Percentiles rank a stretch among this genome's conserved stretches.
These are phyloP conservation scores for Xylariaceae sp. DNA, from an alignment of 2,329 filamentous ascomycete genomes.

Conservation along the genomic window DNA sequence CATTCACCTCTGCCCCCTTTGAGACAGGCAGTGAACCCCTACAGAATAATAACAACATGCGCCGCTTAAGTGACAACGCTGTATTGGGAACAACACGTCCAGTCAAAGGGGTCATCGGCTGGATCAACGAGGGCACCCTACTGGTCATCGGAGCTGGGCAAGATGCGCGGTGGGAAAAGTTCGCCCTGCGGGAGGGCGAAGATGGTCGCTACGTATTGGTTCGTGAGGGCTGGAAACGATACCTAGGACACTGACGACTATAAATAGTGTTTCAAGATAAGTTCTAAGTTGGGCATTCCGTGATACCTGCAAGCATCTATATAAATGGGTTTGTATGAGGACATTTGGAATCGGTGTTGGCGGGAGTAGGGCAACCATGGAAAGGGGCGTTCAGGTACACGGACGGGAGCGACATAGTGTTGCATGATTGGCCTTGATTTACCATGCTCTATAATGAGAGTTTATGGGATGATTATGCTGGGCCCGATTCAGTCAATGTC, in stretches of 20 bases:
- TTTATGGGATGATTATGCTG: conserved; percentile 4
- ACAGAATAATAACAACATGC: conserved; percentile 38
- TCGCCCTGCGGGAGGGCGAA: conserved; percentile 63
- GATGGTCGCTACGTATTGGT: conserved; percentile 64
- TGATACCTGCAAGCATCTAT: conserved; percentile 2
- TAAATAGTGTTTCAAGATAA: background rate
- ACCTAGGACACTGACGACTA: conserved; percentile 44
- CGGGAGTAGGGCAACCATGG: conserved; percentile 19
- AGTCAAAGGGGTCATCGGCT: conserved; percentile 80
- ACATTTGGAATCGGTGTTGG: conserved; percentile 13
- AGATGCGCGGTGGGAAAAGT: conserved; percentile 85
- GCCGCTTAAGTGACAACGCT: conserved; percentile 30
- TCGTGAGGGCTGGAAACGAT: conserved; percentile 78
- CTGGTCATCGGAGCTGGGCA: conserved; percentile 74
- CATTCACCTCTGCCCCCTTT: conserved; percentile 75
- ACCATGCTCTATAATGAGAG: background rate
- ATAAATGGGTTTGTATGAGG: conserved; percentile 5
- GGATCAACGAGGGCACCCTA: conserved; percentile 70
- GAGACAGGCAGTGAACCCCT: conserved; percentile 72
- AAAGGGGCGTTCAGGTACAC: conserved; percentile 18
- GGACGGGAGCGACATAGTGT: conserved; percentile 7
- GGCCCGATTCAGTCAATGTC: conserved; percentile 7
- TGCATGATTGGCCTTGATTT: conserved; percentile 8
- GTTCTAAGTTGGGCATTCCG: background rate
- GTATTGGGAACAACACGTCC: conserved; percentile 54